Evolutionary conservation across 2,329 filamentous ascomycete species (phyloP), one percentile per base, ranked within the genome.

Genomic region (Mariannaea sp.): DNA sequence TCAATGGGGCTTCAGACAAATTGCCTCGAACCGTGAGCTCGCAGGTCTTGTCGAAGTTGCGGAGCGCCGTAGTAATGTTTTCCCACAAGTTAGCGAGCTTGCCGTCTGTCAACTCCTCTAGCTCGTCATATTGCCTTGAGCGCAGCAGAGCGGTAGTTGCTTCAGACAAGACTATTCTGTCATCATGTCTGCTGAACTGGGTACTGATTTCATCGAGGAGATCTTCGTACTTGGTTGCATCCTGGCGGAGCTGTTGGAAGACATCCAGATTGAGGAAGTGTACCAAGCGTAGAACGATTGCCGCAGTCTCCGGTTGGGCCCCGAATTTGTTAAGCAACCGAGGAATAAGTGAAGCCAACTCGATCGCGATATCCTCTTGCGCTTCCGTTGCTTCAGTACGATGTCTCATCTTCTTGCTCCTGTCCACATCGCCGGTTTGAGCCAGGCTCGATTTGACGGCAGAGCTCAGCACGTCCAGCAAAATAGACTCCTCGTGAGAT

Each of bases 121-220:
- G 83, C 67, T 96, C 93, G 56, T 94, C 91, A 57, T 91, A 93
- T 56, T 86, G 87, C 59, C 90, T 87, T 7, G 93, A 92, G 68
- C 95, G 91, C 26, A 96, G 75, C 30, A 99, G 83, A 5, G 92
- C 90, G 17, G 85, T 81, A 22, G 89, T 88, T 12, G 92, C 93
- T 71, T 97, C 92, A 9, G 85, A 85, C 39, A 99, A 79, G 14
- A 97, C 92, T 49, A 84, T 83, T 64, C 90, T 88, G 65, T 96
- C 90, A 36, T 90, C 89, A 68, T 99, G 94, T n/a, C 91, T 86
- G 64, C 89, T 86, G 74, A 99, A 97, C 65, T 99, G 94, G 53
- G 90, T 91, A 70, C 90, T 92, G 63, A 97, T 91, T 65, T 97
- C 92, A 62, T 96, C 92, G 1, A 99, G 78, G 24, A 97, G 76